These are phyloP conservation scores for Vigna radiata DNA, from an alignment of 306 rosid genomes.

Conservation along the genomic window DNA sequence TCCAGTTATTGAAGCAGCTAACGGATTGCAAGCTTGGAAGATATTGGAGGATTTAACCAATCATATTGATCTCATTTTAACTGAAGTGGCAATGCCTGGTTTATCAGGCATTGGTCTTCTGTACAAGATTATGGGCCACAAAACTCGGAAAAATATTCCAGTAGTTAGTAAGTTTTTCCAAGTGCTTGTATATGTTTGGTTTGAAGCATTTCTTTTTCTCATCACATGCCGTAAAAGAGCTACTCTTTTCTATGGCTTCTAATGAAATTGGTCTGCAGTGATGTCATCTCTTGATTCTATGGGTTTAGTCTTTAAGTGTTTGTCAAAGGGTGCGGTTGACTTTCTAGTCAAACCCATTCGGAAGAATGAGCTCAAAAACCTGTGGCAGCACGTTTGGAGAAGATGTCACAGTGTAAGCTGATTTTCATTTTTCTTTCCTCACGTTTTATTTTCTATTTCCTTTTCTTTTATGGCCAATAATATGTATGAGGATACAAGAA, in stretches of 20 bases:
- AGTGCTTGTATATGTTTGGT: slow-evolving; percentile 37
- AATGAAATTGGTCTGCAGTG: slow-evolving; percentile 80
- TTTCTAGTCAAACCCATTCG: slow-evolving; percentile 95
- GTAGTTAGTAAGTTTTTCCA: slow-evolving; percentile 81
- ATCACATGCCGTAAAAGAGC: slow-evolving; percentile 49
- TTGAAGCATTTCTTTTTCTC: slow-evolving; percentile 49
- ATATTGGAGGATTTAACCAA: slow-evolving; percentile 79
- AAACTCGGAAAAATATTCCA: slow-evolving; percentile 76
- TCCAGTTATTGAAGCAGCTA: slow-evolving; percentile 80
- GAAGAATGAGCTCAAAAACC: slow-evolving; percentile 96
- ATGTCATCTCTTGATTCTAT: slow-evolving; percentile 96
- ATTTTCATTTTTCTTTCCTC: slow-evolving; percentile 31
- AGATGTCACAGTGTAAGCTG: slow-evolving; percentile 95
- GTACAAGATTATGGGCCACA: slow-evolving; percentile 86
- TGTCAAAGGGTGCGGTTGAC: slow-evolving; percentile 98
- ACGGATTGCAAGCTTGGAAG: slow-evolving; percentile 94
- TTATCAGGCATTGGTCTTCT: slow-evolving; percentile 87
- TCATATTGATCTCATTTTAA: slow-evolving; percentile 83
- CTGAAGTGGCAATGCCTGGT: slow-evolving; percentile 92
- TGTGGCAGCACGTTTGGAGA: slow-evolving; percentile 99
- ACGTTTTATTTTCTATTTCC: slow-evolving; percentile 9
- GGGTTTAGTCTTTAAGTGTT: slow-evolving; percentile 97
- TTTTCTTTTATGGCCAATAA: slow-evolving; percentile 32
- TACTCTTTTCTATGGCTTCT: slow-evolving; percentile 52
- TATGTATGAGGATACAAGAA: neutral